These are phyloP conservation scores for Globisporangium solare DNA, from an alignment of 352 stramenopile genomes.

Conservation along the genomic window DNA sequence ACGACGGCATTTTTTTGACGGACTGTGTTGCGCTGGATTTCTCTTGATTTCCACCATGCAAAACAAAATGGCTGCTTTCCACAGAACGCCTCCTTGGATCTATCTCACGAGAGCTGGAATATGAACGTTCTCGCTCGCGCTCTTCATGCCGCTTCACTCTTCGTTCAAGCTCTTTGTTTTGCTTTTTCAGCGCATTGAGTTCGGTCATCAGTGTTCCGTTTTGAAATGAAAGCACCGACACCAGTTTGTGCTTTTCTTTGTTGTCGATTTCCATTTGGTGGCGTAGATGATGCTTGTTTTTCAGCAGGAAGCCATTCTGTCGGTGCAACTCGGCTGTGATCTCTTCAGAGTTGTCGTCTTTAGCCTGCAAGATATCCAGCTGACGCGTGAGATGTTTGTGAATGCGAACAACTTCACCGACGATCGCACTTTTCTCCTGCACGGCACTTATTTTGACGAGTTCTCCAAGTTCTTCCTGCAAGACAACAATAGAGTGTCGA, in stretches of 20 bases:
- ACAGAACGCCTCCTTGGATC: not conserved
- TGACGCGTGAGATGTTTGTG: conserved; percentile 60
- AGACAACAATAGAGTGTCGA: conserved; percentile 49
- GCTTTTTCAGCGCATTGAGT: conserved; percentile 48
- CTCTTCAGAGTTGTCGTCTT: conserved; percentile 46
- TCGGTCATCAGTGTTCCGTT: conserved; percentile 64
- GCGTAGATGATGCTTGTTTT: conserved; percentile 70
- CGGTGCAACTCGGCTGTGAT: conserved; percentile 66
- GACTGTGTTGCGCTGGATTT: not conserved
- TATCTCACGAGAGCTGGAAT: not conserved
- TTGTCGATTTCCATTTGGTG: conserved; percentile 53
- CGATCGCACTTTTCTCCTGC: conserved; percentile 59
- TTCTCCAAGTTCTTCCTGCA: conserved; percentile 64
- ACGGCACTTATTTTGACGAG: conserved; percentile 46
- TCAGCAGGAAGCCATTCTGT: conserved; percentile 68
- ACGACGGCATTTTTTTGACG: not conserved
- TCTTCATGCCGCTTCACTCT: conserved; percentile 12
- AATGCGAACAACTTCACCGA: conserved; percentile 57
- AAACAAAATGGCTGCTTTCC: not conserved
- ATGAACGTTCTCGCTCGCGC: conserved; percentile 6
- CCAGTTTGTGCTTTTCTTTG: conserved; percentile 71
- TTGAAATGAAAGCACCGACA: conserved; percentile 60
- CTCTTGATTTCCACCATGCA: not conserved
- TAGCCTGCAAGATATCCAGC: conserved; percentile 42
- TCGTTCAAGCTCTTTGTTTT: conserved; percentile 68